Evolutionary conservation across 2,329 filamentous ascomycete genomes (phyloP).

Genomic region (Talaromyces atroroseus): DNA sequence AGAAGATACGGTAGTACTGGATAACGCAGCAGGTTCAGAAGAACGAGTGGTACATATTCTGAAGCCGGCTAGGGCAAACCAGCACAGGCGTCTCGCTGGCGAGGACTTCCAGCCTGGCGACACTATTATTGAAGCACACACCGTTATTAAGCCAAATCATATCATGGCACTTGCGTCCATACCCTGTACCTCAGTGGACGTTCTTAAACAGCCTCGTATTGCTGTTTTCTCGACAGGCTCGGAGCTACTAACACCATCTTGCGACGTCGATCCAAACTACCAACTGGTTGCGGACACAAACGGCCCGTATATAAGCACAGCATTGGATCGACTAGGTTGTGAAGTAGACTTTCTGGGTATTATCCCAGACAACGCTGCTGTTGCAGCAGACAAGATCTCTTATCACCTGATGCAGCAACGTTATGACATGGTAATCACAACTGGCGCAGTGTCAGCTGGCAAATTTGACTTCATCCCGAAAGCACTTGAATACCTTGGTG

Average conservation of each 20-base stretch:
- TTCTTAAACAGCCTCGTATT: conserved; percentile 14
- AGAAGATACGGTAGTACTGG: conserved; percentile 17
- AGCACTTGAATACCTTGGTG: conserved; percentile 19
- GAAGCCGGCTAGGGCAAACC: conserved; percentile 15
- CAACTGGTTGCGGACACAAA: conserved; percentile 20
- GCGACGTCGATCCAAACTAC: background rate
- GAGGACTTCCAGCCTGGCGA: conserved; percentile 18
- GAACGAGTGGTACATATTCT: conserved; percentile 13
- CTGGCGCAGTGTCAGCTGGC: conserved; percentile 26
- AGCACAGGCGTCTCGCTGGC: conserved; percentile 20
- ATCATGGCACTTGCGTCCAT: conserved; percentile 22
- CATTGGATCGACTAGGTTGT: conserved; percentile 13
- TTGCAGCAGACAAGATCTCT: conserved; percentile 12
- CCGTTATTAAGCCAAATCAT: conserved; percentile 17
- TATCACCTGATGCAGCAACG: background rate
- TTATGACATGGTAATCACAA: conserved; percentile 24
- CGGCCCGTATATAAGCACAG: conserved; percentile 21
- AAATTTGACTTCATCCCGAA: conserved; percentile 22
- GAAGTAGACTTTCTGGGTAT: conserved; percentile 20
- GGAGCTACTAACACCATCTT: conserved; percentile 8
- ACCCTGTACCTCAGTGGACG: conserved; percentile 15
- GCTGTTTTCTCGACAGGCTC: conserved; percentile 20
- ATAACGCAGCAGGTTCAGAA: background rate
- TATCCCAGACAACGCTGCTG: conserved; percentile 16
- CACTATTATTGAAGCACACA: conserved; percentile 14